These are phyloP conservation scores for Fraxinus anomala DNA, from an alignment of 257 asterid genomes.

Conservation along the genomic window DNA sequence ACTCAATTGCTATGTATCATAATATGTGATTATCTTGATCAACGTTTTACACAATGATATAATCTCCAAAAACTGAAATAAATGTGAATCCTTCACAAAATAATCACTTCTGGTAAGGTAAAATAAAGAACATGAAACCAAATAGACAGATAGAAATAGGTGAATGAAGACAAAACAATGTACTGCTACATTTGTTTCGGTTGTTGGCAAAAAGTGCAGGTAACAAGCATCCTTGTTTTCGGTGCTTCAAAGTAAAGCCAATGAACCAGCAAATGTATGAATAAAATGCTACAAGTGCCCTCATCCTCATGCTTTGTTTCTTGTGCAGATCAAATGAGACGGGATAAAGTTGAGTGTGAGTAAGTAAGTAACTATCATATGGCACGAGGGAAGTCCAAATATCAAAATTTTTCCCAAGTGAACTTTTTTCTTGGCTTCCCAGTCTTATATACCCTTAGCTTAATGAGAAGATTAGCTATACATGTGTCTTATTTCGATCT, in stretches of 20 bases:
- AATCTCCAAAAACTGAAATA: neutral
- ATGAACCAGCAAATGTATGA: slow-evolving; percentile 3
- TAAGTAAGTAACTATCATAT: neutral
- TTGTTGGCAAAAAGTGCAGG: neutral
- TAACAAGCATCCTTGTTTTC: neutral
- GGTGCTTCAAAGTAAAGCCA: neutral
- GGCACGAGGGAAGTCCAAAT: neutral
- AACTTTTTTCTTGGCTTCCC: neutral
- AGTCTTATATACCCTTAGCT: neutral
- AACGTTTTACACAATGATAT: neutral
- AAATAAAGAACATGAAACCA: neutral
- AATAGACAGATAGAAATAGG: neutral
- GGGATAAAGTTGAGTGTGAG: neutral
- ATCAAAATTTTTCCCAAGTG: neutral
- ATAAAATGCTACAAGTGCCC: neutral
- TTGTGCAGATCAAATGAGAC: neutral
- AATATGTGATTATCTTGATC: neutral
- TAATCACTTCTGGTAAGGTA: neutral
- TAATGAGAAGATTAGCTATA: neutral
- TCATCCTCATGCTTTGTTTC: neutral
- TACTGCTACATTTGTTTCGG: neutral
- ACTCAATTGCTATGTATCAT: neutral
- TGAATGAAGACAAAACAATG: neutral
- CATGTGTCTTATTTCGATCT: neutral
- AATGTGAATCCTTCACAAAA: neutral